These are phyloP conservation scores for Phoenix roebelenii DNA, from an alignment of 176 grass and related monocot genomes.

Conservation along the genomic window DNA sequence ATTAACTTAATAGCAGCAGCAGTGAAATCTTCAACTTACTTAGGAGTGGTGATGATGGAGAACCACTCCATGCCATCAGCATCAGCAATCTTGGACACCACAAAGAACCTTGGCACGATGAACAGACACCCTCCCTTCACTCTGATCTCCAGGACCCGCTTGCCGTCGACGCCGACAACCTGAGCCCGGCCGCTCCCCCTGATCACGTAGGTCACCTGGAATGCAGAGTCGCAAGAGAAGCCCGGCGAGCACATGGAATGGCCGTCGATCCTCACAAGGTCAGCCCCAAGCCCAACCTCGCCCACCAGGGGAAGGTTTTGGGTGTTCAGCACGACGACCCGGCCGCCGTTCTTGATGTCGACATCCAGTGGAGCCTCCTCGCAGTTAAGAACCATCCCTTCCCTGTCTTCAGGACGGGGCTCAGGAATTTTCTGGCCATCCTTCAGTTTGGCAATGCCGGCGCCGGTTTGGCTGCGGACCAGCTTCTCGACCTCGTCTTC, in stretches of 20 bases:
- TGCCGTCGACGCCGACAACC: constrained; percentile 62
- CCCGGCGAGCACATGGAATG: constrained; percentile 91
- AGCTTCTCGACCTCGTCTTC: constrained; percentile 43
- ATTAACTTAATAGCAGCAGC: no score
- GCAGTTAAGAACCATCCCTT: constrained; percentile 73
- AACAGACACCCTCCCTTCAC: constrained; percentile 51
- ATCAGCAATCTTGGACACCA: constrained; percentile 86
- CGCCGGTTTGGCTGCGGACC: constrained; percentile 34
- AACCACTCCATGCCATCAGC: constrained; percentile 76
- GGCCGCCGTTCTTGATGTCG: constrained; percentile 59
- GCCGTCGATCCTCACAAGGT: constrained; percentile 60
- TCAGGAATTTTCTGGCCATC: constrained; percentile 34
- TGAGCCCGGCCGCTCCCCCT: constrained; percentile 69
- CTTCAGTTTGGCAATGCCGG: constrained; percentile 41
- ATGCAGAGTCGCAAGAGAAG: constrained; percentile 84
- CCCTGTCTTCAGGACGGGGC: constrained; percentile 21
- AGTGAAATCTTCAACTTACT: constrained; percentile 24
- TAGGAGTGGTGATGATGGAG: constrained; percentile 87
- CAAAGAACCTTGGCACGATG: constrained; percentile 76
- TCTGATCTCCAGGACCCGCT: constrained; percentile 48
- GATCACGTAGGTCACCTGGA: constrained; percentile 77
- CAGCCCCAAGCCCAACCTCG: constrained; percentile 62
- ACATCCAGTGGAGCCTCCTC: constrained; percentile 58
- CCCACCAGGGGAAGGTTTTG: constrained; percentile 59
- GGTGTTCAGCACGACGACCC: constrained; percentile 79